phyloP scores from a whole-genome alignment of 2,329 filamentous ascomycete genomes.

The Phialophora verrucosa region DNA sequence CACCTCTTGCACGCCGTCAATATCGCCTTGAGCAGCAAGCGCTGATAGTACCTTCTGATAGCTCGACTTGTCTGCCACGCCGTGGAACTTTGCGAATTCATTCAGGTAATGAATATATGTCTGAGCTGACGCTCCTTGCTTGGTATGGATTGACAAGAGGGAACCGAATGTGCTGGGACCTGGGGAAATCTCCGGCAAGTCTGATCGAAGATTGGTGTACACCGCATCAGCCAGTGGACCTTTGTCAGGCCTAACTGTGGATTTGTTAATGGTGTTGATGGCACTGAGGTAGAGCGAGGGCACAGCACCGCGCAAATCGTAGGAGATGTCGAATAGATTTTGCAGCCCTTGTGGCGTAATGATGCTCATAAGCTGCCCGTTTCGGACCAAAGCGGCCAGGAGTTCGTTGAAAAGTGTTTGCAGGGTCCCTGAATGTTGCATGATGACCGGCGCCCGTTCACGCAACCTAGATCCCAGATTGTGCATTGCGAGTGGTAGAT shows the following conservation, averaged over 20 bases:
- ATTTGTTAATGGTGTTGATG: slow-evolving; percentile 43
- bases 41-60: slow-evolving; percentile 49
- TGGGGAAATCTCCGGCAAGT: slow-evolving; percentile 22
- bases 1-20: slow-evolving; percentile 50
- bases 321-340: slow-evolving; percentile 29
- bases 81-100: slow-evolving; percentile 47
- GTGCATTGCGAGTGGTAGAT: slow-evolving; percentile 27
- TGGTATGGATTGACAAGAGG: slow-evolving; percentile 25
- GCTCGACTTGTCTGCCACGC: slow-evolving; percentile 42
- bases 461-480: slow-evolving; percentile 21
- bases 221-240: slow-evolving; percentile 43
- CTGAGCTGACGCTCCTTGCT: slow-evolving; percentile 19
- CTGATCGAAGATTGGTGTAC: slow-evolving; percentile 50
- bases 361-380: slow-evolving; percentile 29
- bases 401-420: slow-evolving; percentile 19
- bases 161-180: slow-evolving; percentile 17
- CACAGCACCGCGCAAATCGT: slow-evolving; percentile 13
- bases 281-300: slow-evolving; percentile 31
- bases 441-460: slow-evolving; percentile 18
- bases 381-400: slow-evolving; percentile 26
- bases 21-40: slow-evolving; percentile 56
- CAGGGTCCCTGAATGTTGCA: slow-evolving; percentile 23
- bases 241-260: slow-evolving; percentile 38
- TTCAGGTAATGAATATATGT: slow-evolving; percentile 49
- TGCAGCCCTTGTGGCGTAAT: slow-evolving; percentile 33